Base-by-base conservation (phyloP, 2,329 filamentous ascomycete species). In the Colletotrichum sublineola region DNA sequence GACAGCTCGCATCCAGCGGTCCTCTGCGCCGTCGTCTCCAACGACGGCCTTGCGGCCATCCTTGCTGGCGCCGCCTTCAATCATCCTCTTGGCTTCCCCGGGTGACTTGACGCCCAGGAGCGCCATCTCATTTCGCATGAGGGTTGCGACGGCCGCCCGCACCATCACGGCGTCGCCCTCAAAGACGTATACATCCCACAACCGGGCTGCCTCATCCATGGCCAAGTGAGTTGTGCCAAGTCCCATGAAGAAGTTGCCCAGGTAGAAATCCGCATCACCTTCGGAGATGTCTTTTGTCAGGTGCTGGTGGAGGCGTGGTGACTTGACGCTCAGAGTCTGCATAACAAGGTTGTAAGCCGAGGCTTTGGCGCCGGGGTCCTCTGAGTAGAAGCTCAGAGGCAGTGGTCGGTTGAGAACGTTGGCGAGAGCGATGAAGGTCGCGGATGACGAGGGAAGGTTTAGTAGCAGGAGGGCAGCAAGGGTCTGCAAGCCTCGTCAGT, bases 141-240 rank as follows among this genome's bases (percentile, higher is more conserved):
- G 80, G 24, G 93, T 84, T 0, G 92, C 94, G 0, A 95, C 91
- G 0, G 89, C 92, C 1, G 92, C 92, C 0, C 93, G 85, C 8
- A 96, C 88, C 0, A 95, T 83, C 1, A 93, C 85, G 1, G 88
- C 85, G 75, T 97, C 94, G 36, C 93, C 93, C 78, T 97, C 94
- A 75, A 97, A 94, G 3, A 93, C 90, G 75, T 94, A 94, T 0
- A 96, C 89, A 75, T 97, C 94, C 93, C 93, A 96, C 15, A 96
- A 81, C 2, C 94, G 85, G 1, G 90, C 89, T 5, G 90, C 92
- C 75, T 93, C 88, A 77, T 95, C 93, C 20, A 95, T 86, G 9
- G 88, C 87, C 5, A 94, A 82, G 50, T 88, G 84, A 20, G 82
- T 81, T 0, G 92, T 92, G 78, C 94, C 93, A 7, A 94, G 83